A percentile compares a stretch with the other conserved stretches of the same genome.
phyloP scores from a whole-genome alignment of 495 filamentous ascomycete genomes.

The Penicillium canescens region DNA sequence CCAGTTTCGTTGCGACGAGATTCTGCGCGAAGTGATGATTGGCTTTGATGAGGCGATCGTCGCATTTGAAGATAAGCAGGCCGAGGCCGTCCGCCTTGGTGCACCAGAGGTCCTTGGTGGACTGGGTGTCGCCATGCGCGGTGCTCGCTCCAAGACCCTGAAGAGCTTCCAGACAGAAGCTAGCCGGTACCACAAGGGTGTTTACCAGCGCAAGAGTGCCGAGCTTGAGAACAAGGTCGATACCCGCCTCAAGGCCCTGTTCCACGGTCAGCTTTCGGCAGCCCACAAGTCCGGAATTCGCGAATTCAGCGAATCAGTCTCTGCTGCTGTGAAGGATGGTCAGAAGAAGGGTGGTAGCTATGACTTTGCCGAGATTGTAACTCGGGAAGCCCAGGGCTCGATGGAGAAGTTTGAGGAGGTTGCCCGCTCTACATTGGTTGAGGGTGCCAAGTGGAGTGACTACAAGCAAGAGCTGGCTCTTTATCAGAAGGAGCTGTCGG shows the following conservation, averaged over 20 bases:
- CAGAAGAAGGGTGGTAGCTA: conserved; percentile 88
- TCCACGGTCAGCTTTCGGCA: conserved; percentile 81
- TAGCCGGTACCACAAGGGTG: conserved; percentile 92
- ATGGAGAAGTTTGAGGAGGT: conserved; percentile 75
- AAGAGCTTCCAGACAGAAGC: conserved; percentile 87
- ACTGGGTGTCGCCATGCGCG: conserved; percentile 73
- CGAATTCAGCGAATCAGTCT: conserved; percentile 87
- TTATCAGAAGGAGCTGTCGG: conserved; percentile 79
- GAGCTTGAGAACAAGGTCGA: conserved; percentile 89
- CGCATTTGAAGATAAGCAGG: conserved; percentile 85
- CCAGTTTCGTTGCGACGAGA: conserved; percentile 97
- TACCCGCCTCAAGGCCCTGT: conserved; percentile 78
- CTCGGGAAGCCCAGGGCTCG: conserved; percentile 72
- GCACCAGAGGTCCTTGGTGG: conserved; percentile 70
- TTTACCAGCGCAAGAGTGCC: conserved; percentile 78
- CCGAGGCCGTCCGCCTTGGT: conserved; percentile 68
- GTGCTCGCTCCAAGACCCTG: conserved; percentile 69
- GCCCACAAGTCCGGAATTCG: conserved; percentile 85
- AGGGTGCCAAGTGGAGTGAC: conserved; percentile 79
- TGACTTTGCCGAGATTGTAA: conserved; percentile 94
- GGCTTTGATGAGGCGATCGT: conserved; percentile 78
- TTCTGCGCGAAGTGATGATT: conserved; percentile 79
- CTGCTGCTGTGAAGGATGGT: conserved; percentile 76
- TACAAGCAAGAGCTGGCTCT: conserved; percentile 62
- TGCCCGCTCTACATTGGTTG: conserved; percentile 69